phyloP scores from a whole-genome alignment of 768 basidiomycete species.

The Termitomyces sp. region DNA sequence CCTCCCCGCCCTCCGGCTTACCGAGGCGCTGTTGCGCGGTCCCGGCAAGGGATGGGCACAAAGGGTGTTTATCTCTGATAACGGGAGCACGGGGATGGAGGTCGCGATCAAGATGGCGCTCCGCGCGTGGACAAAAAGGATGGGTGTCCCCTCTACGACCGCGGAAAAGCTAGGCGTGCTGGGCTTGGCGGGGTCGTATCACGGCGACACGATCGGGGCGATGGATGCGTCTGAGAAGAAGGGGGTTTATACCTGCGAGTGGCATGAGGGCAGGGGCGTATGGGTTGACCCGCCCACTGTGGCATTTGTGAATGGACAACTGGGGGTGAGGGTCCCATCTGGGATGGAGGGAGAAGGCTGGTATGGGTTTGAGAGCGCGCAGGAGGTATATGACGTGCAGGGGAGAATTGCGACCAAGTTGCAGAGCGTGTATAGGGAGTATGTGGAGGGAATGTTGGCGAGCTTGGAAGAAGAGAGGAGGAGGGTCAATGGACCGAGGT shows the following conservation, averaged over 20 bases:
- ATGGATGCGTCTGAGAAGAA: slow-evolving; percentile 91
- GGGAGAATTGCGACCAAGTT: slow-evolving; percentile 56
- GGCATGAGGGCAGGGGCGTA: slow-evolving; percentile 89
- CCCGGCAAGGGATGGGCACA: slow-evolving; percentile 91
- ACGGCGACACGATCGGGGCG: slow-evolving; percentile 95
- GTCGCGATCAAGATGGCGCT: slow-evolving; percentile 98
- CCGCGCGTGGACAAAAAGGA: slow-evolving; percentile 49
- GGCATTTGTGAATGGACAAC: slow-evolving; percentile 56
- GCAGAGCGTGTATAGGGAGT: slow-evolving; percentile 56
- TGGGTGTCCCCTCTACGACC: not conserved
- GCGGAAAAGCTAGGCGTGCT: slow-evolving; percentile 67
- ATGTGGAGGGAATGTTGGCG: slow-evolving; percentile 52
- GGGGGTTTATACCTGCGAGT: slow-evolving; percentile 91
- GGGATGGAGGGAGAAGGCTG: slow-evolving; percentile 19
- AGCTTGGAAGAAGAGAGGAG: slow-evolving; percentile 38
- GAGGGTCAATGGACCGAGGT: slow-evolving; percentile 21
- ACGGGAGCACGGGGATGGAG: slow-evolving; percentile 96
- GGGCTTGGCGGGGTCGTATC: slow-evolving; percentile 90
- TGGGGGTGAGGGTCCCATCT: slow-evolving; percentile 51
- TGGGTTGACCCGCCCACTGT: slow-evolving; percentile 93
- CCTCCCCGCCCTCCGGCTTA: slow-evolving; percentile 77
- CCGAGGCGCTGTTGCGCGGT: slow-evolving; percentile 75
- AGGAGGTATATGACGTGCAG: slow-evolving; percentile 68
- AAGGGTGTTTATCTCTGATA: slow-evolving; percentile 89
- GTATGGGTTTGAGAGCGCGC: slow-evolving; percentile 41